Base-by-base conservation (phyloP, 768 basidiomycete genomes). In the Tylopilus plumbeoviolaceoides region DNA sequence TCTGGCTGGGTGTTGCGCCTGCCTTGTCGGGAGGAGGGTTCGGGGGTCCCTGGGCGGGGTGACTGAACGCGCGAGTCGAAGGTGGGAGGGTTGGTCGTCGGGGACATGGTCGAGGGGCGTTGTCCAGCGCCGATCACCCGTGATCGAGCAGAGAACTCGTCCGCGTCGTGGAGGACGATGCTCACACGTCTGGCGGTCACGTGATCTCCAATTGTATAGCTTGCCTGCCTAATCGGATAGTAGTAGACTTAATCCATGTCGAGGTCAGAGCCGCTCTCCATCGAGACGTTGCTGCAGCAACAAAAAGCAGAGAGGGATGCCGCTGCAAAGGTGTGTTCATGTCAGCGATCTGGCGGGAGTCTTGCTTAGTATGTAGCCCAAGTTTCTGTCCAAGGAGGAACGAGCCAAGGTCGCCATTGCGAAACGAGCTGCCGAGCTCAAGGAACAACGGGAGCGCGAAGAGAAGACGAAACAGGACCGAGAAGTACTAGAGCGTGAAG, bases 321-420 rank as follows among this genome's bases (percentile, higher is more conserved):
- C 1, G 89, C 92, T 45, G 75, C 93, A 46, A 97, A 92, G 80
- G 95, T 91, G 52, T 28, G 69, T 66, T n/a, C 8, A 1, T 30
- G 27, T 25, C 6, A 1, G 8, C 15, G 18, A 7, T 43, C 21
- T 20, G 35, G 44, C 31, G 4, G 23, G 23, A 5, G 23, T 23
- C 5, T 23, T 5, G 5, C 23, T 23, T 23, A 23, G 44, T 56
- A 27, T 47, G 28, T 70, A 98, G 94, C 95, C 95, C 33, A 95
- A 84, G 70, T 98, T 98, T 75, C 76, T 98, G 14, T 83, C 90
- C 3, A 98, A 91, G 71, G 91, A 94, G 59, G 90, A 97, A 63
- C 83, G 95, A 45, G 91, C 91, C 17, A 83, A 83, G 63, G 72
- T 97, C 33, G 95, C 95, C 4, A 89, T 98, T 55, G 84, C 86